Percentiles rank a stretch among this genome's conserved stretches.
Evolutionary conservation across 805 yeast species (phyloP).

Genomic region (Metschnikowia dekortorum): DNA sequence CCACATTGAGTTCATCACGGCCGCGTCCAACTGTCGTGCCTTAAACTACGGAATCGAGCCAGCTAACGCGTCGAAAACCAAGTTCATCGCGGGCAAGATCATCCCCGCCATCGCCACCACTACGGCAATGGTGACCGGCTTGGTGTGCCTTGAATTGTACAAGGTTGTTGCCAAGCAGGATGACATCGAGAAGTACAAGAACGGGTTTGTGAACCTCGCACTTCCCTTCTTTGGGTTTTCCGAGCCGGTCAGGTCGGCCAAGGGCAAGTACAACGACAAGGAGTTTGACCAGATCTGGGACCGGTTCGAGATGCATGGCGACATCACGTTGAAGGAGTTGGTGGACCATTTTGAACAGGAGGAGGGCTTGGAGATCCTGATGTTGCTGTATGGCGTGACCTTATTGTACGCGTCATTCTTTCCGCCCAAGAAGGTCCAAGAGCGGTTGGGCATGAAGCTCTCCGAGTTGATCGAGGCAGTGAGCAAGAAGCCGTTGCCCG

Average conservation of each 20-base stretch:
- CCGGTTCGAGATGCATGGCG: constrained; percentile 77
- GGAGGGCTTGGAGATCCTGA: constrained; percentile 82
- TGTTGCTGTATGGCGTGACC: constrained; percentile 90
- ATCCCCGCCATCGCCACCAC: constrained; percentile 99
- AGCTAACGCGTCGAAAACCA: constrained; percentile 86
- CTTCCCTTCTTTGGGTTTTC: constrained; percentile 95
- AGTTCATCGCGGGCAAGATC: constrained; percentile 96
- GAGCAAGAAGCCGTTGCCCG: constrained; percentile 74
- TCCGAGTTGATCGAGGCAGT: constrained; percentile 79
- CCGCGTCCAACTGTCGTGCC: constrained; percentile 96
- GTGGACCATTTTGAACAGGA: constrained; percentile 70
- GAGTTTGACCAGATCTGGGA: constrained; percentile 92
- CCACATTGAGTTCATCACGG: constrained; percentile 92
- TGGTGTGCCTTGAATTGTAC: constrained; percentile 86
- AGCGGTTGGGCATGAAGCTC: constrained; percentile 62
- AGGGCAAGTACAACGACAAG: constrained; percentile 74
- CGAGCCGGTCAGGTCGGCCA: constrained; percentile 86
- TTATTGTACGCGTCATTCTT: constrained; percentile 88
- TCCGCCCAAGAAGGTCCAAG: constrained; percentile 86
- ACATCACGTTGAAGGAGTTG: constrained; percentile 69
- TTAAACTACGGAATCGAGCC: constrained; percentile 82
- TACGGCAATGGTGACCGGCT: constrained; percentile 95
- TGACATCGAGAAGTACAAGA: constrained; percentile 81
- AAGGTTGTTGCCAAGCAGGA: constrained; percentile 77
- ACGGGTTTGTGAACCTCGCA: constrained; percentile 89